A percentile compares a stretch with the other conserved stretches of the same genome.
Evolutionary conservation across 164 flowering plant species (phyloP).

Genomic region (Aristolochia californica): DNA sequence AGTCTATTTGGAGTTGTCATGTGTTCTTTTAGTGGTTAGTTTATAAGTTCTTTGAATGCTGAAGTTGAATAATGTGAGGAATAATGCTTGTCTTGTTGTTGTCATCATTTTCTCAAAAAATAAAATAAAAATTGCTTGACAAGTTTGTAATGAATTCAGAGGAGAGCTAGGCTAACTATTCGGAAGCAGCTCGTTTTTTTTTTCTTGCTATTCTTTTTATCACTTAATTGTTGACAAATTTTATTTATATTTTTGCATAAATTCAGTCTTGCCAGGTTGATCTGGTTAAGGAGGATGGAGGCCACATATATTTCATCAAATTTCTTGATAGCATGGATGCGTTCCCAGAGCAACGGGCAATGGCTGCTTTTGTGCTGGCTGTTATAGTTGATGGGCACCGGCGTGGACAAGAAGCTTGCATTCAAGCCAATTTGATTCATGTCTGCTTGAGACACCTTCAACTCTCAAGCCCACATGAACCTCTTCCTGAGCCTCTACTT

Average conservation of each 20-base stretch:
- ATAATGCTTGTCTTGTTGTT: too few relatives aligned
- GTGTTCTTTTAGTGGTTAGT: background rate
- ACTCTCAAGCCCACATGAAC: constrained; percentile 47
- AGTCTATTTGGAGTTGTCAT: background rate
- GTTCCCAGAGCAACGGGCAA: constrained; percentile 92
- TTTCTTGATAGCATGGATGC: constrained; percentile 93
- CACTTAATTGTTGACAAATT: background rate
- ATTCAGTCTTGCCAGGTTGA: constrained; percentile 94
- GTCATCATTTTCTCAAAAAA: too few relatives aligned
- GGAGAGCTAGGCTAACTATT: background rate
- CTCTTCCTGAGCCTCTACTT: constrained; percentile 69
- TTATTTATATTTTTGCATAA: background rate
- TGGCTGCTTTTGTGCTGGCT: constrained; percentile 99
- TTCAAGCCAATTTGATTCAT: constrained; percentile 62
- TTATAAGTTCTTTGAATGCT: background rate
- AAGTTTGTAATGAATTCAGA: too few relatives aligned
- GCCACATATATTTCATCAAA: constrained; percentile 79
- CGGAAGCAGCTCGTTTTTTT: background rate
- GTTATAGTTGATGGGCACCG: constrained; percentile 87
- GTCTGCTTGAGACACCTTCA: constrained; percentile 83
- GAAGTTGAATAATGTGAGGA: background rate
- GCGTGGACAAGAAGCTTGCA: constrained; percentile 87
- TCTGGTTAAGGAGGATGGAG: constrained; percentile 98
- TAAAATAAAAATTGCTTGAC: too few relatives aligned
- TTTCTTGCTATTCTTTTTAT: background rate